Conservation (phyloP, 2,329 filamentous ascomycete species). For the Aspergillus chevalieri region DNA sequence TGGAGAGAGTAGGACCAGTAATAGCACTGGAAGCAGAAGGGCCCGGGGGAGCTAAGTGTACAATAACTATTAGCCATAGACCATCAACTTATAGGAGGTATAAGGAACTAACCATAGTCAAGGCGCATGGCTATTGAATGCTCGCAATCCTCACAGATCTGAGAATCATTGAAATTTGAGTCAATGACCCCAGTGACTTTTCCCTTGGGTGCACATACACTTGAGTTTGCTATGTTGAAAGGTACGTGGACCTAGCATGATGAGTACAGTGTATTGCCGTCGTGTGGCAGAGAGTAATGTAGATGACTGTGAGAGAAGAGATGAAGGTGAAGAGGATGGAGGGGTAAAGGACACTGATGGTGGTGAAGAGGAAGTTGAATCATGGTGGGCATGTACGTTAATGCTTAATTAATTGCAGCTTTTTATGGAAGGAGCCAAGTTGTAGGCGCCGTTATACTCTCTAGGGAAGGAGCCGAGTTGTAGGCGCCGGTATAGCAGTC, state of each 20-base stretch:
- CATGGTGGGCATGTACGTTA: neutral
- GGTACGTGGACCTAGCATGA: neutral
- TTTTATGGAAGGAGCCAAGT: neutral
- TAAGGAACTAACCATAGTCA: constrained; percentile 1
- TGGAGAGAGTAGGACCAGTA: too few species aligned
- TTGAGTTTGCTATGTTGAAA: neutral
- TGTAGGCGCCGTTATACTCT: too few species aligned
- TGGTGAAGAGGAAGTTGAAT: neutral
- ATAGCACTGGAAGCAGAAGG: too few species aligned
- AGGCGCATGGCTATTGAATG: constrained; percentile 3
- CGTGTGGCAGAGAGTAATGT: neutral
- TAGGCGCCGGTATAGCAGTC: neutral
- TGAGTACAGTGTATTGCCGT: neutral
- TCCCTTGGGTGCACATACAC: neutral
- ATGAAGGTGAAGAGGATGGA: too few species aligned
- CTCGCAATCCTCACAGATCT: neutral
- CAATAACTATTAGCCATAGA: too few species aligned
- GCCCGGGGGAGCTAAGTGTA: too few species aligned
- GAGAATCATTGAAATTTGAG: neutral
- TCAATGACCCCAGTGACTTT: neutral
- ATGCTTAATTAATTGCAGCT: too few species aligned
- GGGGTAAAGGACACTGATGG: too few species aligned
- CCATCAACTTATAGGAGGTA: neutral
- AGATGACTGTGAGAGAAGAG: neutral
- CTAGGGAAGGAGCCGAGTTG: too few species aligned